Conservation (phyloP, 306 rosid genomes). For the Neltuma alba region DNA sequence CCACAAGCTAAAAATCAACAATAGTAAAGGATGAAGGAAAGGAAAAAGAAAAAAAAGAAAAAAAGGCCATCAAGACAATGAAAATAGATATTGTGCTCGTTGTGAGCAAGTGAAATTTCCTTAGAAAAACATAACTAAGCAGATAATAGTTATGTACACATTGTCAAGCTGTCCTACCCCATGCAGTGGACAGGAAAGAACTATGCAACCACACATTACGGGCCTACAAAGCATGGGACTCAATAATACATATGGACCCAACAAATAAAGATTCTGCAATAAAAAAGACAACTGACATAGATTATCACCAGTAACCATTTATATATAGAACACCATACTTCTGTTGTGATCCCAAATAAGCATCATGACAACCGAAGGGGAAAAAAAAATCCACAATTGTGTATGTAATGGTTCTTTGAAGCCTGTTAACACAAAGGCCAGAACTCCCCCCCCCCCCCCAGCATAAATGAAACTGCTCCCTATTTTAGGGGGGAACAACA, state of each 20-base stretch:
- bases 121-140: constrained; percentile 25
- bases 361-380: constrained; percentile 13
- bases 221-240: constrained; percentile 66
- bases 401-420: constrained; percentile 1
- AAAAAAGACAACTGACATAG: constrained; percentile 44
- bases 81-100: background rate
- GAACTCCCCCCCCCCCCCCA: no score
- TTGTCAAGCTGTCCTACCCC: constrained; percentile 49
- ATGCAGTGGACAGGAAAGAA: constrained; percentile 41
- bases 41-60: background rate
- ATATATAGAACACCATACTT: constrained; percentile 3
- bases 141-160: constrained; percentile 38
- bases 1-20: constrained; percentile 6
- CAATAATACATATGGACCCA: constrained; percentile 61
- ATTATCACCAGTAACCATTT: constrained; percentile 19
- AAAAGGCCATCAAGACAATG: background rate
- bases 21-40: background rate
- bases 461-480: constrained; percentile 17
- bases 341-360: constrained; percentile 13
- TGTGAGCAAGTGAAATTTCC: constrained; percentile 23
- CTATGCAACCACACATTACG: constrained; percentile 57
- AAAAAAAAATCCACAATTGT: background rate
- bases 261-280: constrained; percentile 47
- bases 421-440: constrained; percentile 1
- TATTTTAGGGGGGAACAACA: background rate